phyloP scores from a whole-genome alignment of 2,329 filamentous ascomycete genomes.

The Aaosphaeria arxii region DNA sequence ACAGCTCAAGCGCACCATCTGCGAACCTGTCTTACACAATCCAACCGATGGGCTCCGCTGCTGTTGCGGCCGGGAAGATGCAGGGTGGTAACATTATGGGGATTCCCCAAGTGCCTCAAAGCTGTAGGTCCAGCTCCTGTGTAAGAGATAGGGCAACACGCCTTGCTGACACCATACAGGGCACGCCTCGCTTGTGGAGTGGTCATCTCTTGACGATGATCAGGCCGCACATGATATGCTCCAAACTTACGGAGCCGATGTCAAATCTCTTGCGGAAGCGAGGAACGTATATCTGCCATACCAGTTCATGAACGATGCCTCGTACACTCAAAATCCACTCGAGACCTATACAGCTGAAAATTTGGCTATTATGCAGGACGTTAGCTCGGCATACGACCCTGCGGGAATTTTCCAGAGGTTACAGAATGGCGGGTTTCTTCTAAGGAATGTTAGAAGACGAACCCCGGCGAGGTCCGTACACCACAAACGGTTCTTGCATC shows the following conservation, averaged over 20 bases:
- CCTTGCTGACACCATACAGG: neutral
- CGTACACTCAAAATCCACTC: slow-evolving; percentile 7
- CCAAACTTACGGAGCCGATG: neutral
- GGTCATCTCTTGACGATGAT: neutral
- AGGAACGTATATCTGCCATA: neutral
- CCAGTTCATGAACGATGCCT: slow-evolving; percentile 6
- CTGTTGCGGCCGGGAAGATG: neutral
- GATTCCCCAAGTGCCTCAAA: neutral
- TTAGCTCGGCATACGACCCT: slow-evolving; percentile 10
- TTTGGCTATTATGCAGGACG: slow-evolving; percentile 4
- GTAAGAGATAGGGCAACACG: too few relatives aligned
- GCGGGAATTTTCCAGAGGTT: slow-evolving; percentile 11
- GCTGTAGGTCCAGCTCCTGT: slow-evolving; percentile 2
- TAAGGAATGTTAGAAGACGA: slow-evolving; percentile 2
- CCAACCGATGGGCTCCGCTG: slow-evolving; percentile 1
- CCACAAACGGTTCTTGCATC: too few relatives aligned
- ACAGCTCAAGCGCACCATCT: slow-evolving; percentile 1
- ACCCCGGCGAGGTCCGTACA: too few relatives aligned
- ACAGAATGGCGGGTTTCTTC: slow-evolving; percentile 7
- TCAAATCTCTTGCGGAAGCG: slow-evolving; percentile 1
- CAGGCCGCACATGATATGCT: slow-evolving; percentile 2
- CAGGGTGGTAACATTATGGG: slow-evolving; percentile 6
- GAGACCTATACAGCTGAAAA: slow-evolving; percentile 5
- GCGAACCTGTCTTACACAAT: slow-evolving; percentile 5
- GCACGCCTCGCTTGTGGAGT: too few relatives aligned